Conservation (phyloP, 1,284 basidiomycete genomes). For the Ceratobasidium sp. region DNA sequence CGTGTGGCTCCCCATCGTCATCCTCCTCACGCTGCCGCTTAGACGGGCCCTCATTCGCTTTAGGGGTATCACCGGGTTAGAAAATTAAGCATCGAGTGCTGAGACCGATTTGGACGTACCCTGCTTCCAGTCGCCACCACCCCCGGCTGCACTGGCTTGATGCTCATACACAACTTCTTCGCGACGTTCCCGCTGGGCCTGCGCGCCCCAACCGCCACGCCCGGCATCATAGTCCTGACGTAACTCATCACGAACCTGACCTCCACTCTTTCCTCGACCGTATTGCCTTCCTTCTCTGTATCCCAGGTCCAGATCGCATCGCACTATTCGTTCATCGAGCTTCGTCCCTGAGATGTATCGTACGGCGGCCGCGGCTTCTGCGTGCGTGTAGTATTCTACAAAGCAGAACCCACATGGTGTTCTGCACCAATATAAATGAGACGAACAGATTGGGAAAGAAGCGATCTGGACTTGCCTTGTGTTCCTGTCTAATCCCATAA, state of each 20-base stretch:
- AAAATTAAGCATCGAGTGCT: background rate
- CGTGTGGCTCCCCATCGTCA: conserved; percentile 43
- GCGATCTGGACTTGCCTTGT: conserved; percentile 65
- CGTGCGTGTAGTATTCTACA: conserved; percentile 97
- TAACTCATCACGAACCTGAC: conserved; percentile 93
- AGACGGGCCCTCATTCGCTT: conserved; percentile 24
- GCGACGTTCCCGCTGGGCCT: conserved; percentile 77
- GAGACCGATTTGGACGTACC: conserved; percentile 10
- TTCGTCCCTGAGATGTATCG: conserved; percentile 96
- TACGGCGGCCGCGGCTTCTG: conserved; percentile 92
- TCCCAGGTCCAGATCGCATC: conserved; percentile 97
- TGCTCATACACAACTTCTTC: conserved; percentile 88
- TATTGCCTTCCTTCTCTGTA: conserved; percentile 98
- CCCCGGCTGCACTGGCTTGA: conserved; percentile 63
- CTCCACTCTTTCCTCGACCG: conserved; percentile 94
- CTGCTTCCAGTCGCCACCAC: conserved; percentile 77
- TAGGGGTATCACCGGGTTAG: background rate
- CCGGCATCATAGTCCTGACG: conserved; percentile 96
- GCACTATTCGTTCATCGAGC: conserved; percentile 98
- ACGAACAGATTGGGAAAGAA: background rate
- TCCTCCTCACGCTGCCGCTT: conserved; percentile 44
- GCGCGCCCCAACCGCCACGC: conserved; percentile 94
- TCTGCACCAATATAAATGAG: conserved; percentile 53
- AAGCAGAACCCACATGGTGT: conserved; percentile 99
- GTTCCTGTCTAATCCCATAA: conserved; percentile 98